These are phyloP conservation scores for Coemansia sp. DNA, from an alignment of 192 early-diverging fungal genomes.

Conservation along the genomic window DNA sequence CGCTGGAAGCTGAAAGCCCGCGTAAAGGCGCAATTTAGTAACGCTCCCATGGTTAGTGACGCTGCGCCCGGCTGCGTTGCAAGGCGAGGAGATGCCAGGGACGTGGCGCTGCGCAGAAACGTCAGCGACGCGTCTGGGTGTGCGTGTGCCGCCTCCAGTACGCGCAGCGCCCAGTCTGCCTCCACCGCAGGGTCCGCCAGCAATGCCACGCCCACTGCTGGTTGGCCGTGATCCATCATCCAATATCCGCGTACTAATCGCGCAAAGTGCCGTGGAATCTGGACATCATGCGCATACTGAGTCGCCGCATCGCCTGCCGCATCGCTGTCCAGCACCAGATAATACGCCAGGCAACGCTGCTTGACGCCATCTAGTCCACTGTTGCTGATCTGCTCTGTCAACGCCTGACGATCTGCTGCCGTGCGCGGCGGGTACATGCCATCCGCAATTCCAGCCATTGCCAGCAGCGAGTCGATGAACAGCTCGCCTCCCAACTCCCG, in stretches of 20 bases:
- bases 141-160: slow-evolving; percentile 27
- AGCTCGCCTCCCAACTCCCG: slow-evolving; percentile 40
- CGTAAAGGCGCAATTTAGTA: slow-evolving; percentile 38
- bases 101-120: slow-evolving; percentile 44
- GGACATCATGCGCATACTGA: slow-evolving; percentile 24
- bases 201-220: slow-evolving; percentile 21
- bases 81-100: slow-evolving; percentile 25
- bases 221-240: slow-evolving; percentile 53
- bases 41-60: slow-evolving; percentile 35
- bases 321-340: slow-evolving; percentile 32
- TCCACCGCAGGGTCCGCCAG: slow-evolving; percentile 47
- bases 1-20: slow-evolving; percentile 51
- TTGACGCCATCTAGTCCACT: slow-evolving; percentile 47
- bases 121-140: slow-evolving; percentile 18
- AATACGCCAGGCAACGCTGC: slow-evolving; percentile 45
- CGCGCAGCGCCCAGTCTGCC: slow-evolving; percentile 46
- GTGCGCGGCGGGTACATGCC: slow-evolving; percentile 36
- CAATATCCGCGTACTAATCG: slow-evolving; percentile 51
- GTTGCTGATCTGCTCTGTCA: slow-evolving; percentile 15
- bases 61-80: slow-evolving; percentile 19
- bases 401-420: slow-evolving; percentile 11
- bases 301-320: slow-evolving; percentile 12
- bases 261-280: slow-evolving; percentile 46
- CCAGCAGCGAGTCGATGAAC: slow-evolving; percentile 44
- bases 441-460: slow-evolving; percentile 30